A percentile compares a stretch with the other conserved stretches of the same genome.
phyloP scores from a whole-genome alignment of 345 rosid genomes.

The Linum usitatissimum region DNA sequence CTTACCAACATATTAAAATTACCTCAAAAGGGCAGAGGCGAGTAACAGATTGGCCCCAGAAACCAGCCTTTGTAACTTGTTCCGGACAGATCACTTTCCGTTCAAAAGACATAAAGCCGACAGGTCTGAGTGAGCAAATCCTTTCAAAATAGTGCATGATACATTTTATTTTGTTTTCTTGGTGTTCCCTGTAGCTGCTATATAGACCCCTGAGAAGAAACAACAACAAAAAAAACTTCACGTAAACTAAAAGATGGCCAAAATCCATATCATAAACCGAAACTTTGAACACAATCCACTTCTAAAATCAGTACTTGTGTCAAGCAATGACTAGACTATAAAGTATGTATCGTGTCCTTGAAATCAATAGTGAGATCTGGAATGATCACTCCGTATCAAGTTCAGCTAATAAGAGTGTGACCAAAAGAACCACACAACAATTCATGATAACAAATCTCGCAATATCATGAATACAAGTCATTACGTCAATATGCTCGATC shows the following conservation, averaged over 20 bases:
- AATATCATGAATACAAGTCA: not conserved
- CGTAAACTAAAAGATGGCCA: not conserved
- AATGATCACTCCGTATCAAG: too few relatives aligned
- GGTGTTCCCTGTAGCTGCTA: conserved; percentile 49
- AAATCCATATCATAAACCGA: not conserved
- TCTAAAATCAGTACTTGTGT: not conserved
- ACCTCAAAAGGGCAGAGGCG: conserved; percentile 76
- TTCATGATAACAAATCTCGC: too few relatives aligned
- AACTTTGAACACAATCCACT: not conserved
- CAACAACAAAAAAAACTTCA: not conserved
- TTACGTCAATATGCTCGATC: not conserved
- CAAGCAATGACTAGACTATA: not conserved
- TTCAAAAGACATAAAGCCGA: conserved; percentile 72
- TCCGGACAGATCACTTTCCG: conserved; percentile 59
- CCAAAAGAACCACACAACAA: too few relatives aligned
- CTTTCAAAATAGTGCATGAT: conserved; percentile 68
- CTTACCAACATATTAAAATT: not conserved
- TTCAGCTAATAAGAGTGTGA: not conserved
- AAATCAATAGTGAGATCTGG: not conserved
- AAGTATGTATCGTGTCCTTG: not conserved
- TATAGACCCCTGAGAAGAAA: conserved; percentile 52
- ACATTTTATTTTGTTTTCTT: conserved; percentile 68
- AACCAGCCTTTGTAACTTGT: conserved; percentile 28
- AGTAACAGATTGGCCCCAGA: conserved; percentile 56
- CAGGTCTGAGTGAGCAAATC: conserved; percentile 48